Percentiles rank a stretch among this genome's conserved stretches.
Evolutionary conservation across 1,284 basidiomycete genomes (phyloP).

Genomic region (Mycena sp.): DNA sequence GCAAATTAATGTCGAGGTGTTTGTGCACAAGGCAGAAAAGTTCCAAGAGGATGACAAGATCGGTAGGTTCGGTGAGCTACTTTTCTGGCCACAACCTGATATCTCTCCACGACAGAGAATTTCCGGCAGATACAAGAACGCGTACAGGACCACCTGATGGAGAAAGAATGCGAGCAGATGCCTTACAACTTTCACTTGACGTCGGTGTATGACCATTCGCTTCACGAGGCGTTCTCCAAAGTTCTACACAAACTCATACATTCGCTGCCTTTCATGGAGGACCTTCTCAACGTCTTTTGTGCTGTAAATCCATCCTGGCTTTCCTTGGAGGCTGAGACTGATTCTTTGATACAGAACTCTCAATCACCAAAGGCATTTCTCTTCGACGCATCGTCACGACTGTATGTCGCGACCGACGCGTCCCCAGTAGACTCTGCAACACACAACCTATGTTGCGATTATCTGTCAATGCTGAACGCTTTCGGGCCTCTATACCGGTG

Average conservation of each 20-base stretch:
- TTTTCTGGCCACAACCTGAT: not conserved
- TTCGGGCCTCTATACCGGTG: constrained; percentile 89
- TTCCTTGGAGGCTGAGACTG: too few relatives aligned
- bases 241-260: constrained; percentile 80
- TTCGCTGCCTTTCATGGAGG: constrained; percentile 78
- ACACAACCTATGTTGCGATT: constrained; percentile 91
- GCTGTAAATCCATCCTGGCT: constrained; percentile 59
- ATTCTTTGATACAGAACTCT: constrained; percentile 85
- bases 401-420: constrained; percentile 93
- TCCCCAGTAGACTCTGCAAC: constrained; percentile 92
- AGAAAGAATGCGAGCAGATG: constrained; percentile 78
- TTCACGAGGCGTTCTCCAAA: constrained; percentile 89
- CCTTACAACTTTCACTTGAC: constrained; percentile 87
- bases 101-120: constrained; percentile 65
- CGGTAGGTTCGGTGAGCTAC: constrained; percentile 57
- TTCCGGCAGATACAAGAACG: constrained; percentile 89
- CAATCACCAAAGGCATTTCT: constrained; percentile 93
- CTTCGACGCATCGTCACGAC: constrained; percentile 87
- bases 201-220: constrained; percentile 89
- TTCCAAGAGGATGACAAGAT: constrained; percentile 93
- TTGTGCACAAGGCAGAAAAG: constrained; percentile 96
- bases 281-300: constrained; percentile 84
- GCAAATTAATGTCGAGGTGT: constrained; percentile 87
- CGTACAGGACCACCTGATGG: constrained; percentile 83
- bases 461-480: constrained; percentile 87